Conservation (phyloP, 2,329 filamentous ascomycete species). For the Nannizziopsis arthrosporioides region DNA sequence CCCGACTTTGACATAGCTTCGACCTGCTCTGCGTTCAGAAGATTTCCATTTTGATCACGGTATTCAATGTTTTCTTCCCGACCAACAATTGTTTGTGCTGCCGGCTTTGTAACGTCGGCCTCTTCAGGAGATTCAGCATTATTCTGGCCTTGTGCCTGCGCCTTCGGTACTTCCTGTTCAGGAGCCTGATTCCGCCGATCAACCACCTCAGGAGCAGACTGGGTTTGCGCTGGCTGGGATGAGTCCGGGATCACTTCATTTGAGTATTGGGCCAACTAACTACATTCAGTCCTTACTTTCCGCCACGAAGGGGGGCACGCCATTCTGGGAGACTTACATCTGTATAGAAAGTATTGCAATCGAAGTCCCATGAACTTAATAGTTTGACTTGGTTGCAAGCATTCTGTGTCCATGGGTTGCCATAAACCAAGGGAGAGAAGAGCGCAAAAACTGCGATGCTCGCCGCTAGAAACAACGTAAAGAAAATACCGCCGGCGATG, state of each 20-base stretch:
- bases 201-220: conserved; percentile 9
- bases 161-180: conserved; percentile 17
- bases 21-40: conserved; percentile 74
- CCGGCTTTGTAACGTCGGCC: conserved; percentile 23
- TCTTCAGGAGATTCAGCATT: not conserved
- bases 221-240: conserved; percentile 12
- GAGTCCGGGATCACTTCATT: conserved; percentile 19
- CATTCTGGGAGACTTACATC: conserved; percentile 55
- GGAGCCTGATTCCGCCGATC: conserved; percentile 1
- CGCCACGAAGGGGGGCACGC: conserved; percentile 22
- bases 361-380: conserved; percentile 86
- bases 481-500: conserved; percentile 60
- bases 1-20: conserved; percentile 59
- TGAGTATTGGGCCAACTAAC: conserved; percentile 32
- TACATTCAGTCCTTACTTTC: conserved; percentile 10
- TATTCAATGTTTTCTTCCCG: conserved; percentile 83
- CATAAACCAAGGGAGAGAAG: conserved; percentile 84
- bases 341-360: conserved; percentile 86
- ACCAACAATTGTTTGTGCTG: conserved; percentile 29
- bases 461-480: conserved; percentile 60
- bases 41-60: conserved; percentile 83
- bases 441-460: conserved; percentile 66
- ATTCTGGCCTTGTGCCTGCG: conserved; percentile 12
- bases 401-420: conserved; percentile 82
- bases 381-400: conserved; percentile 83